phyloP scores from a whole-genome alignment of 2,329 filamentous ascomycete species.

The Celoporthe dispersa region DNA sequence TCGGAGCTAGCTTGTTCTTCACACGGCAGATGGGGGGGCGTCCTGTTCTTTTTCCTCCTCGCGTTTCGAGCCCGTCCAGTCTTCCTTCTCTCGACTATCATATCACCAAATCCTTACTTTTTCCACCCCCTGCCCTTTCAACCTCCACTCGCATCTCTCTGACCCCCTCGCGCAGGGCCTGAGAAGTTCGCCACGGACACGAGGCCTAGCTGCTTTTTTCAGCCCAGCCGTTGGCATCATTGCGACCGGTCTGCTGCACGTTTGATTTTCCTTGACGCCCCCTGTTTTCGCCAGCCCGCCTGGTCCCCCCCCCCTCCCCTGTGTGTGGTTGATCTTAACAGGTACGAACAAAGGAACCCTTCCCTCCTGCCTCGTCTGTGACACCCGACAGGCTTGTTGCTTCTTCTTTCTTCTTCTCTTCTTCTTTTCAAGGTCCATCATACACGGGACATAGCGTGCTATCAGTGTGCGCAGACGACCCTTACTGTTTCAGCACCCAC shows the following conservation, averaged over 20 bases:
- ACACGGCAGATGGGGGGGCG: background rate
- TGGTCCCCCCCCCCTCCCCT: background rate
- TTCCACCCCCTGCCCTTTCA: background rate
- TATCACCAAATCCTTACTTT: background rate
- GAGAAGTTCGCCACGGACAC: background rate
- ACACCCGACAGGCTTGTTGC: slow-evolving; percentile 13
- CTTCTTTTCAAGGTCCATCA: background rate
- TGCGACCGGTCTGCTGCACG: background rate
- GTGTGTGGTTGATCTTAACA: slow-evolving; percentile 13
- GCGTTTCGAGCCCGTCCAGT: background rate
- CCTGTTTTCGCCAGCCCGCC: slow-evolving; percentile 18
- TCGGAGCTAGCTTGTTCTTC: background rate
- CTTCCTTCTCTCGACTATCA: background rate
- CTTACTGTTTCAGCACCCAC: slow-evolving; percentile 27
- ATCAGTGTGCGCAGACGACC: slow-evolving; percentile 7
- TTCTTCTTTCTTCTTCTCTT: slow-evolving; percentile 5
- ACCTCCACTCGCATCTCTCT: background rate
- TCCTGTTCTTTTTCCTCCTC: background rate
- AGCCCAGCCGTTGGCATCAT: background rate
- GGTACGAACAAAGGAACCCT: slow-evolving; percentile 16
- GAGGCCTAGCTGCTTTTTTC: background rate
- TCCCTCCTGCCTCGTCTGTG: slow-evolving; percentile 14
- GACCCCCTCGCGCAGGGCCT: background rate
- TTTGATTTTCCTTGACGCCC: slow-evolving; percentile 12
- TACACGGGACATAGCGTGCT: slow-evolving; percentile 17